These are phyloP conservation scores for Pichia occidentalis DNA, from an alignment of 805 yeast species.

Conservation along the genomic window DNA sequence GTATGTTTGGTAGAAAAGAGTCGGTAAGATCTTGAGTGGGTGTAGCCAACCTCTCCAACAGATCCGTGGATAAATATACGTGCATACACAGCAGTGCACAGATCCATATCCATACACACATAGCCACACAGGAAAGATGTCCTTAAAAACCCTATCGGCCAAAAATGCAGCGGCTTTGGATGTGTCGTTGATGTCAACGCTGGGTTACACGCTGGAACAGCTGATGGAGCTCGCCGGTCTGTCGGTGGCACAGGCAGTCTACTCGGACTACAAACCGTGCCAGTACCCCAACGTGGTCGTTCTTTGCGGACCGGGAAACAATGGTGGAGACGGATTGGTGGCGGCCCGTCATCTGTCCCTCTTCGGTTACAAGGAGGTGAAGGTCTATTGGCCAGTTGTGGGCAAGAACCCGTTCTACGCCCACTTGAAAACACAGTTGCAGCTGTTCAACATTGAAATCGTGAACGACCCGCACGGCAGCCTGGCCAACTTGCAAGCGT, in stretches of 20 bases:
- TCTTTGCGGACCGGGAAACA: constrained; percentile 92
- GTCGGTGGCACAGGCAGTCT: constrained; percentile 84
- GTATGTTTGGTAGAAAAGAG: too few species aligned
- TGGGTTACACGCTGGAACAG: constrained; percentile 76
- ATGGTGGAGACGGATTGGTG: constrained; percentile 95
- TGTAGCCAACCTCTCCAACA: too few species aligned
- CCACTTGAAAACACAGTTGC: constrained; percentile 60
- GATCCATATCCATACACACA: too few species aligned
- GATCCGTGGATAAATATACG: too few species aligned
- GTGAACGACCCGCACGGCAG: constrained; percentile 26
- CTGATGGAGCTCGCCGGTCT: constrained; percentile 96
- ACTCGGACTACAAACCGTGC: constrained; percentile 55
- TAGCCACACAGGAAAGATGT: constrained; percentile 3
- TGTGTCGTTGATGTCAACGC: constrained; percentile 74
- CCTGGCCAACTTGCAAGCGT: constrained; percentile 14
- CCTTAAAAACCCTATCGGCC: constrained; percentile 38
- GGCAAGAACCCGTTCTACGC: constrained; percentile 49
- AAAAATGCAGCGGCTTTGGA: constrained; percentile 73
- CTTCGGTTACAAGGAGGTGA: constrained; percentile 65
- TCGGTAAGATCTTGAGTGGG: too few species aligned
- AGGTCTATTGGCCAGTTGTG: constrained; percentile 73
- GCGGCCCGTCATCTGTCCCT: constrained; percentile 86
- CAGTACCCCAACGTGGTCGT: constrained; percentile 39
- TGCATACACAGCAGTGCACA: too few species aligned
- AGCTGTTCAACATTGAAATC: constrained; percentile 55